Evolutionary conservation across 306 rosid species (phyloP).

Genomic region (Rubus parviflorus): DNA sequence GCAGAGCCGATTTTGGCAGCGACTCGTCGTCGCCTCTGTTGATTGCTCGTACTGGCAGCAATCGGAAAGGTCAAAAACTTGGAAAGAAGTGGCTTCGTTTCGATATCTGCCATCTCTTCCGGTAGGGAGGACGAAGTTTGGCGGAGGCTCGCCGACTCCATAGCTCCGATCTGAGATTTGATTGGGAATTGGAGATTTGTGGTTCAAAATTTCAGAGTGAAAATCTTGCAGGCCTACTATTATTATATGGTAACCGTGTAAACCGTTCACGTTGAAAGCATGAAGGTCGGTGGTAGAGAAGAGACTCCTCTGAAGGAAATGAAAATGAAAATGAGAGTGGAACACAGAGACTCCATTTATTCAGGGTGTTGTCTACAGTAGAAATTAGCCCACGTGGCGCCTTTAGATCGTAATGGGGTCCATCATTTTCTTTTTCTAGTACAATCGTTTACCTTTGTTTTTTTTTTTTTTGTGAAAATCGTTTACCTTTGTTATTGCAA

Average conservation of each 20-base stretch:
- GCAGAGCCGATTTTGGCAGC: neutral
- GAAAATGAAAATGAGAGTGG: no score
- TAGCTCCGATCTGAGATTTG: neutral
- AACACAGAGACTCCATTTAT: neutral
- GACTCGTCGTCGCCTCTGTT: conserved; percentile 34
- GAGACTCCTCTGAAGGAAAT: neutral
- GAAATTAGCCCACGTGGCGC: neutral
- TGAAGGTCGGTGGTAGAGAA: neutral
- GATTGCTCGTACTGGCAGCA: conserved; percentile 13
- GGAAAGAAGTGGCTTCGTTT: conserved; percentile 21
- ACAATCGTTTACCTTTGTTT: no score
- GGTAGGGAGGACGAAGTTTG: conserved; percentile 9
- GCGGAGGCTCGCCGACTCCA: conserved; percentile 6
- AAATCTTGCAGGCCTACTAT: no score
- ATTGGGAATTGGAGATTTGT: neutral
- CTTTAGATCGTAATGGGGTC: neutral
- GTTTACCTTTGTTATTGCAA: no score
- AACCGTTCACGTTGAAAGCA: neutral
- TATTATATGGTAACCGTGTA: neutral
- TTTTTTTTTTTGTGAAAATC: no score
- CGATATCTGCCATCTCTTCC: neutral
- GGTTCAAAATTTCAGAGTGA: neutral
- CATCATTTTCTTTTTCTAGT: no score
- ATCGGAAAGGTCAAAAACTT: conserved; percentile 20
- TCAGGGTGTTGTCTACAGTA: neutral